Percentiles rank a stretch among this genome's conserved stretches.
Evolutionary conservation across 139 green algal species (phyloP).

Genomic region (Marvania coccoides): DNA sequence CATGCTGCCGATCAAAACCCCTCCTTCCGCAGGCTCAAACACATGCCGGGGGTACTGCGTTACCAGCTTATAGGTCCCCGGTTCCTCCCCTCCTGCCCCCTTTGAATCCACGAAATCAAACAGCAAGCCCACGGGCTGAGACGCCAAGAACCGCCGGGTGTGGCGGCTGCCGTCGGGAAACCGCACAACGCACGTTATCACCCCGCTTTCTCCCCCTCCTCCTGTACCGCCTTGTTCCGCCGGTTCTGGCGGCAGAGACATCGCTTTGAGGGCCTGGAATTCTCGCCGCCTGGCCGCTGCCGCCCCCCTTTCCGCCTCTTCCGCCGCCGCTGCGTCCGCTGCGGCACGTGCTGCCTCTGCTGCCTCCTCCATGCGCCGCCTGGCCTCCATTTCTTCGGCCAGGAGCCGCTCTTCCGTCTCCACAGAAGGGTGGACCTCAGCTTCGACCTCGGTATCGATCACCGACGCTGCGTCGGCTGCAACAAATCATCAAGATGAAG

Average conservation of each 20-base stretch:
- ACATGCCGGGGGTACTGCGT: constrained; percentile 57
- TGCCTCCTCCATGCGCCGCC: background rate
- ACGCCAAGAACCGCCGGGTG: constrained; percentile 42
- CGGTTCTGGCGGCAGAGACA: constrained; percentile 41
- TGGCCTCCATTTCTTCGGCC: constrained; percentile 17
- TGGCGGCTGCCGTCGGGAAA: constrained; percentile 57
- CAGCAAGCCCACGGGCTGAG: constrained; percentile 28
- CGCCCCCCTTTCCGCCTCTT: constrained; percentile 17
- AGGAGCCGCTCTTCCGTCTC: constrained; percentile 54
- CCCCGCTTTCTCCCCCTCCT: background rate
- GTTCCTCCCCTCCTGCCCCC: constrained; percentile 7
- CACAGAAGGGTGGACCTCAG: constrained; percentile 65
- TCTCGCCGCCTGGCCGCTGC: constrained; percentile 8
- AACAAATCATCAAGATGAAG: background rate
- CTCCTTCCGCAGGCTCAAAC: constrained; percentile 9
- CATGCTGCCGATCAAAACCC: background rate
- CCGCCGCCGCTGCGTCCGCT: background rate
- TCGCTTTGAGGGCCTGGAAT: constrained; percentile 22
- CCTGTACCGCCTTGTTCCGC: too few relatives aligned
- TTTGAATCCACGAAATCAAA: constrained; percentile 67
- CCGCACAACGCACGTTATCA: constrained; percentile 42
- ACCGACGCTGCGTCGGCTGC: background rate
- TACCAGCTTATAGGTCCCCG: constrained; percentile 50
- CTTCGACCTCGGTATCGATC: constrained; percentile 69
- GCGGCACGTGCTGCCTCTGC: background rate